Percentiles rank a stretch among this genome's conserved stretches.
phyloP scores from a whole-genome alignment of 192 early-diverging fungal genomes.

The Coemansia sp. region DNA sequence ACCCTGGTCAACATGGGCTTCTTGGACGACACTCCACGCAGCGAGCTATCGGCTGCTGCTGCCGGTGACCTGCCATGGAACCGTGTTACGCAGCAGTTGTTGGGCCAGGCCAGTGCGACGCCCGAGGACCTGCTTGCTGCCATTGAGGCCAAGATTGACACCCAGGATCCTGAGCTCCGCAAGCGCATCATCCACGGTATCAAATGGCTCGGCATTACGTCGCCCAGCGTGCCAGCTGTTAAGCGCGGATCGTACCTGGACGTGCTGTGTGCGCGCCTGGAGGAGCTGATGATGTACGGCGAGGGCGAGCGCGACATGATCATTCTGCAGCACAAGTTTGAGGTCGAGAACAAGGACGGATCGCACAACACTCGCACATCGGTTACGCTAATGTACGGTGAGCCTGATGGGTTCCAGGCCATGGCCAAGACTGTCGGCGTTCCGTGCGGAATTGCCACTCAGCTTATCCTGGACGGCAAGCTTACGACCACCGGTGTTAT shows the following conservation, averaged over 20 bases:
- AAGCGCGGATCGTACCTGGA: conserved; percentile 80
- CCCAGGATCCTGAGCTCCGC: conserved; percentile 58
- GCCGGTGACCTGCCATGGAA: conserved; percentile 74
- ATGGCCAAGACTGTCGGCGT: conserved; percentile 98
- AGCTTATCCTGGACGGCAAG: conserved; percentile 88
- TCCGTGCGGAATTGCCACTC: conserved; percentile 93
- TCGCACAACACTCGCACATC: conserved; percentile 85
- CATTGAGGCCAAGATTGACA: conserved; percentile 67
- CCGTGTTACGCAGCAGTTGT: conserved; percentile 65
- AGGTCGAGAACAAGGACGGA: conserved; percentile 87
- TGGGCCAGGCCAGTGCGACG: conserved; percentile 19
- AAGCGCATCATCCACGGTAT: conserved; percentile 70
- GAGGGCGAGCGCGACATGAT: conserved; percentile 94
- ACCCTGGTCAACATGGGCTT: conserved; percentile 91
- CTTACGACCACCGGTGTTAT: conserved; percentile 80
- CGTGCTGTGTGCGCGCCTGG: conserved; percentile 91
- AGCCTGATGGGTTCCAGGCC: conserved; percentile 81
- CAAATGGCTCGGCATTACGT: conserved; percentile 87
- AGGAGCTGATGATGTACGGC: conserved; percentile 95
- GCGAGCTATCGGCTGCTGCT: conserved; percentile 57
- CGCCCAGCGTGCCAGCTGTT: conserved; percentile 60
- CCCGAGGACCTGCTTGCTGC: conserved; percentile 58
- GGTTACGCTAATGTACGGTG: conserved; percentile 90
- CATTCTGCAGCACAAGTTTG: conserved; percentile 96
- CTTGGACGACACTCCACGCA: conserved; percentile 71